These are phyloP conservation scores for Aspergillus caelatus DNA, from an alignment of 2,329 filamentous ascomycete species.

Conservation along the genomic window DNA sequence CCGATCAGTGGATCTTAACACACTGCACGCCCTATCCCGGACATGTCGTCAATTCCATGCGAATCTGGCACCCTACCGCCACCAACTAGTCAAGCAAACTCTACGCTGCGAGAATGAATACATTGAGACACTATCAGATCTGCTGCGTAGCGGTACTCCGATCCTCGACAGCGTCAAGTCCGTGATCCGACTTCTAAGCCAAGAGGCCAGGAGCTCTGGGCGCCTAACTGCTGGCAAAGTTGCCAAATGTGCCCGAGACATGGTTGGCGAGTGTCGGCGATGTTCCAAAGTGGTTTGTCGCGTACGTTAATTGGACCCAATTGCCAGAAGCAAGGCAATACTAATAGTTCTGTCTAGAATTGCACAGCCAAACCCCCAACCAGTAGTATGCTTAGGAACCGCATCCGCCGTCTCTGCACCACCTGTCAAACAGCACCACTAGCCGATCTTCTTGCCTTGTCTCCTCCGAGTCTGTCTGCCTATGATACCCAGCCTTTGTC, in stretches of 20 bases:
- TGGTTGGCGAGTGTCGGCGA: constrained; percentile 80
- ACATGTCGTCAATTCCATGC: constrained; percentile 79
- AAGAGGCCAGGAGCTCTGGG: constrained; percentile 32
- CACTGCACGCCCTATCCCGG: constrained; percentile 78
- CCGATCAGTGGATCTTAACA: constrained; percentile 79
- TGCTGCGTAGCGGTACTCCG: constrained; percentile 46
- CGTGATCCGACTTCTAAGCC: constrained; percentile 32
- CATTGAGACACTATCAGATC: constrained; percentile 40
- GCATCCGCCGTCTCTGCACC: constrained; percentile 79
- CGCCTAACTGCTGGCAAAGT: constrained; percentile 66
- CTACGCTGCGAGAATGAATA: constrained; percentile 78
- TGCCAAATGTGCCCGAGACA: constrained; percentile 79
- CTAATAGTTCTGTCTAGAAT: constrained; percentile 61
- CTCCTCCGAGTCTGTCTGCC: constrained; percentile 37
- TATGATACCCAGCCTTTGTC: constrained; percentile 7
- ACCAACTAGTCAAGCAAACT: constrained; percentile 71
- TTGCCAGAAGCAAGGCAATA: constrained; percentile 2
- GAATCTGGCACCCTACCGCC: constrained; percentile 77
- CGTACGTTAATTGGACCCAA: constrained; percentile 54
- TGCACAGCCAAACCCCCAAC: constrained; percentile 84
- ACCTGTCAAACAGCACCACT: constrained; percentile 75
- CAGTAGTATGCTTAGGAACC: constrained; percentile 65
- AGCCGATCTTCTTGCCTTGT: constrained; percentile 29
- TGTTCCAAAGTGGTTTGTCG: constrained; percentile 80
- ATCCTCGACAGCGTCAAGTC: constrained; percentile 36